These are phyloP conservation scores for Firmiana major DNA, from an alignment of 345 rosid genomes.

Conservation along the genomic window DNA sequence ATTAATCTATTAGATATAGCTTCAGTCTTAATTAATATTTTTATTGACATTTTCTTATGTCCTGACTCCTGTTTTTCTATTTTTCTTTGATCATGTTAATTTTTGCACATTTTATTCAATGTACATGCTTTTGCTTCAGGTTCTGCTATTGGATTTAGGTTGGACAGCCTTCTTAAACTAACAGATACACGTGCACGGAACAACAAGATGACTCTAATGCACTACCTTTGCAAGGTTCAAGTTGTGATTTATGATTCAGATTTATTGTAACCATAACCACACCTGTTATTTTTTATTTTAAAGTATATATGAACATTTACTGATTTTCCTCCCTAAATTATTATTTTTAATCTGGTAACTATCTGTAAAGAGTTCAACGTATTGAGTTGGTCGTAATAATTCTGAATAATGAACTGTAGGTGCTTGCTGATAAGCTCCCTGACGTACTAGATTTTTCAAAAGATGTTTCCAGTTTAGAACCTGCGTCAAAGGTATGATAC, in stretches of 20 bases:
- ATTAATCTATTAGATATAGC: not conserved
- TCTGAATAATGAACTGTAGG: slow-evolving; percentile 43
- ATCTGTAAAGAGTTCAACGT: not conserved
- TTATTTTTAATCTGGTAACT: not conserved
- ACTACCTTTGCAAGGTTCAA: slow-evolving; percentile 91
- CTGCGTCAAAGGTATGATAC: slow-evolving; percentile 63
- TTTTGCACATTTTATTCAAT: not conserved
- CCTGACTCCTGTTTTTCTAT: not conserved
- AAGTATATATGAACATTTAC: not conserved
- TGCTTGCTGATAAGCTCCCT: slow-evolving; percentile 82
- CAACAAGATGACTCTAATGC: slow-evolving; percentile 94
- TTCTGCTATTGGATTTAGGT: slow-evolving; percentile 81
- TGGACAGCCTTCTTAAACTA: slow-evolving; percentile 94
- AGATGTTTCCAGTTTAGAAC: slow-evolving; percentile 63
- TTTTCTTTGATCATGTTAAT: not conserved
- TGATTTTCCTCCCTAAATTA: not conserved
- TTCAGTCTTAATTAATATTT: not conserved
- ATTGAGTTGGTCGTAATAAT: not conserved
- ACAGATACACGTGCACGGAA: slow-evolving; percentile 87
- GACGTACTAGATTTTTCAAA: slow-evolving; percentile 77
- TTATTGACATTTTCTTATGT: not conserved
- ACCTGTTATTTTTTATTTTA: not conserved
- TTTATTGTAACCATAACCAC: not conserved
- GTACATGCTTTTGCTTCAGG: slow-evolving; percentile 36
- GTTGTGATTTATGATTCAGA: not conserved